Evolutionary conservation across 305 asterid genomes (phyloP).

Genomic region (Lippia alba): DNA sequence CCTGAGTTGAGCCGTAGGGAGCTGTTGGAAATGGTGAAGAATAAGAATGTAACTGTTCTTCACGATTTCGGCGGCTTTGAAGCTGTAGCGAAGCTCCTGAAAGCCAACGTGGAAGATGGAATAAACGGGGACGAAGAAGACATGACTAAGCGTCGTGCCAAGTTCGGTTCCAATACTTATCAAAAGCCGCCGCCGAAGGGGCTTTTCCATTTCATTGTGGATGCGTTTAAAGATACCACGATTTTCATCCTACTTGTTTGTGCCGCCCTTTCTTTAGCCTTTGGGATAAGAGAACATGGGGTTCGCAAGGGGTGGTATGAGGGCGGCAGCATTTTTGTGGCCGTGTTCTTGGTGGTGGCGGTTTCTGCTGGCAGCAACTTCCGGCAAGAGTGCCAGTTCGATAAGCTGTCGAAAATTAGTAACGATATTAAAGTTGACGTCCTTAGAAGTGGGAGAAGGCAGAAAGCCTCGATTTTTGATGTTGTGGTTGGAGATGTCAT

Average conservation of each 20-base stretch:
- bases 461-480: conserved; percentile 54
- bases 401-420: conserved; percentile 58
- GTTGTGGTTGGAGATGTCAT: conserved; percentile 59
- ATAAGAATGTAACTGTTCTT: conserved; percentile 39
- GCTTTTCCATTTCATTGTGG: conserved; percentile 43
- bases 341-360: conserved; percentile 48
- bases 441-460: conserved; percentile 53
- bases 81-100: conserved; percentile 44
- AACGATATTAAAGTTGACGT: conserved; percentile 53
- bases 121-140: conserved; percentile 45
- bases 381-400: conserved; percentile 58
- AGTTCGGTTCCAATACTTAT: conserved; percentile 56
- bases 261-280: conserved; percentile 57
- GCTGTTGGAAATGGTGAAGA: conserved; percentile 45
- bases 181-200: conserved; percentile 49
- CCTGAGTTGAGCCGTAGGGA: conserved; percentile 25
- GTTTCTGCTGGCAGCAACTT: conserved; percentile 61
- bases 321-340: conserved; percentile 66
- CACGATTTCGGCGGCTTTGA: conserved; percentile 36
- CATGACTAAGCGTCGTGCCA: conserved; percentile 22
- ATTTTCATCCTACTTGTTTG: conserved; percentile 54
- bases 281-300: conserved; percentile 57
- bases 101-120: conserved; percentile 43
- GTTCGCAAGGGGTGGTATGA: conserved; percentile 58
- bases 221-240: conserved; percentile 56